These are phyloP conservation scores for Microbotryum silenes-acaulis DNA, from an alignment of 1,284 basidiomycete species.

Conservation along the genomic window DNA sequence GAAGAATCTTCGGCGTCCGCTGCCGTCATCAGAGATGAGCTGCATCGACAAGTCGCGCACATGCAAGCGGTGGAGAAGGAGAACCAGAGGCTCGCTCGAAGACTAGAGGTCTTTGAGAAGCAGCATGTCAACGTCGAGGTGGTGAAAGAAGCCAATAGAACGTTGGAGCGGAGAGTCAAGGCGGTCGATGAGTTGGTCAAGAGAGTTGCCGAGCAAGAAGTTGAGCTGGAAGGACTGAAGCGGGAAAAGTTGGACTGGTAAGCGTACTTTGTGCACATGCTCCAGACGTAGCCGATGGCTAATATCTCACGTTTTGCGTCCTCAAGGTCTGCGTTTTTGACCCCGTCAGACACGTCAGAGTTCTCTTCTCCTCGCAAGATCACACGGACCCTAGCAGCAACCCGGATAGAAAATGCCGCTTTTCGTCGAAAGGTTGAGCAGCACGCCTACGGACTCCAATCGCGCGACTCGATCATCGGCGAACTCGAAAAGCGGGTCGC, in stretches of 20 bases:
- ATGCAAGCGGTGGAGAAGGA: conserved; percentile 56
- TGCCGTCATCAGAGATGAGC: conserved; percentile 21
- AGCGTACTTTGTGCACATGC: not conserved
- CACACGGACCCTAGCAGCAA: conserved; percentile 31
- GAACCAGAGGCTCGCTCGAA: conserved; percentile 53
- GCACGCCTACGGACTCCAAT: conserved; percentile 24
- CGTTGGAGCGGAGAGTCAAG: conserved; percentile 53
- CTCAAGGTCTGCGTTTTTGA: conserved; percentile 24
- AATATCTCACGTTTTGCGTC: not conserved
- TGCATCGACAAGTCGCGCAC: conserved; percentile 42
- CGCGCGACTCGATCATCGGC: conserved; percentile 33
- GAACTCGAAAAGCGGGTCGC: conserved; percentile 32
- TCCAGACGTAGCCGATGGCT: conserved; percentile 3
- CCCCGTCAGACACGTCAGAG: conserved; percentile 10
- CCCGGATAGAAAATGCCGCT: conserved; percentile 30
- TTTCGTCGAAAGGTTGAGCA: conserved; percentile 28
- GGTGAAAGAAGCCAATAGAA: conserved; percentile 62
- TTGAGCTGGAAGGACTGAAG: conserved; percentile 52
- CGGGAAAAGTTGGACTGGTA: conserved; percentile 48
- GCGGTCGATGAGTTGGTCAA: conserved; percentile 53
- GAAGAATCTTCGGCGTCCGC: not conserved
- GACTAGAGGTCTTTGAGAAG: conserved; percentile 52
- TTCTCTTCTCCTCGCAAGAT: conserved; percentile 33
- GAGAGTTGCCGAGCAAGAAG: conserved; percentile 53
- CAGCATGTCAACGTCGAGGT: conserved; percentile 58